These are phyloP conservation scores for Baorangia bicolor DNA, from an alignment of 768 basidiomycete genomes.

Conservation along the genomic window DNA sequence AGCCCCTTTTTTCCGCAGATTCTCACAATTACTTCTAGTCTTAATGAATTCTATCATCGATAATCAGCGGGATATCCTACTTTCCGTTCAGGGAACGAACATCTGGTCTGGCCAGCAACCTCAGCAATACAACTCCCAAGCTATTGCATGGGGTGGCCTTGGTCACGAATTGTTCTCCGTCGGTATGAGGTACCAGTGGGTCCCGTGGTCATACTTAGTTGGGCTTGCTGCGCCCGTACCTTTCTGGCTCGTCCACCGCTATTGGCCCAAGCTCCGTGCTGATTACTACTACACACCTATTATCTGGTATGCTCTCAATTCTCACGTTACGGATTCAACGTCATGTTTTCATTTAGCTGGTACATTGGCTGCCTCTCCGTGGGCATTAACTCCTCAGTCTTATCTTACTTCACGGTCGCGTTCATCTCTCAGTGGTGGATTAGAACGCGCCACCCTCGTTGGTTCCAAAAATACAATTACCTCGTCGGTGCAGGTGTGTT, in stretches of 20 bases:
- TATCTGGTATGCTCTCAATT: constrained; percentile 21
- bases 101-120: constrained; percentile 34
- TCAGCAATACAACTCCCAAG: constrained; percentile 33
- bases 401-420: constrained; percentile 22
- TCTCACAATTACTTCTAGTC: constrained; percentile 37
- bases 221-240: constrained; percentile 39
- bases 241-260: constrained; percentile 40
- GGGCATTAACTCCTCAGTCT: constrained; percentile 30
- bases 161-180: constrained; percentile 34
- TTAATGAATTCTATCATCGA: constrained; percentile 61
- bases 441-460: constrained; percentile 35
- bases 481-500: constrained; percentile 41
- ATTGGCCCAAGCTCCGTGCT: constrained; percentile 32
- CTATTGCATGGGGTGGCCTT: constrained; percentile 41
- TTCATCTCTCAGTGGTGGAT: constrained; percentile 40
- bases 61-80: constrained; percentile 47
- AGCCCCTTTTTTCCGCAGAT: not conserved
- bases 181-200: constrained; percentile 37
- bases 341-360: constrained; percentile 13
- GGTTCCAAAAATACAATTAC: constrained; percentile 41
- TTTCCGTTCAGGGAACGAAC: constrained; percentile 53
- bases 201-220: constrained; percentile 36
- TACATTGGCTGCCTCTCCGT: constrained; percentile 17
- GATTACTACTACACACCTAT: constrained; percentile 33
- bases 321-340: not conserved